Evolutionary conservation across 306 rosid genomes (phyloP).

Genomic region (Quercus berberidifolia): DNA sequence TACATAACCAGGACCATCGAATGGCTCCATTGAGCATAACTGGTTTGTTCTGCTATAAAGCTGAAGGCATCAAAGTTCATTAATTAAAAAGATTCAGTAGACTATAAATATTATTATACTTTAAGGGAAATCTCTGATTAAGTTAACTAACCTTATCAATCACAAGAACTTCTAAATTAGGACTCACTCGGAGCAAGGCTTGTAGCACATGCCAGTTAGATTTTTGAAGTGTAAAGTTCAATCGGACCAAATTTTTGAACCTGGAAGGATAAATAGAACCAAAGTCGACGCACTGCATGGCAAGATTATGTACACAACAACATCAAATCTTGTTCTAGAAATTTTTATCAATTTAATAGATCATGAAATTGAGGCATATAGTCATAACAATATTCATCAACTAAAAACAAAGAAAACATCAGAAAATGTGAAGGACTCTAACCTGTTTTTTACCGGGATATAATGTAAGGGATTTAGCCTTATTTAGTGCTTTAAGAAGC

Average conservation of each 20-base stretch:
- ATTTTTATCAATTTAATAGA: too few species aligned
- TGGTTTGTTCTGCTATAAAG: background rate
- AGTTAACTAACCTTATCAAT: constrained; percentile 23
- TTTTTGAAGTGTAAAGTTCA: too few species aligned
- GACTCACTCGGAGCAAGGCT: background rate
- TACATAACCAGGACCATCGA: background rate
- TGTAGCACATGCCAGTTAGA: too few species aligned
- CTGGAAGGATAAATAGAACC: too few species aligned
- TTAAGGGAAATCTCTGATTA: background rate
- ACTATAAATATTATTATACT: too few species aligned
- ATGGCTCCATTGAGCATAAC: background rate
- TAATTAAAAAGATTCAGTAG: background rate
- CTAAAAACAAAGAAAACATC: background rate
- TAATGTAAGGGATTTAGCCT: background rate
- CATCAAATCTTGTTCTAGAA: too few species aligned
- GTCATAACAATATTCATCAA: too few species aligned
- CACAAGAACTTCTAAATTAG: constrained; percentile 15
- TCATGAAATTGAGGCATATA: too few species aligned
- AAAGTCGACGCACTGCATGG: too few species aligned
- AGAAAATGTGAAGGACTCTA: background rate
- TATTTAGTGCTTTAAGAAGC: background rate
- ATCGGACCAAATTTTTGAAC: too few species aligned
- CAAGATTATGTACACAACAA: too few species aligned
- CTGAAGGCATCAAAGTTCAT: constrained; percentile 4
- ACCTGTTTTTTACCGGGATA: background rate